These are phyloP conservation scores for Hypoxylon perforatum DNA, from an alignment of 495 filamentous ascomycete species.

Conservation along the genomic window DNA sequence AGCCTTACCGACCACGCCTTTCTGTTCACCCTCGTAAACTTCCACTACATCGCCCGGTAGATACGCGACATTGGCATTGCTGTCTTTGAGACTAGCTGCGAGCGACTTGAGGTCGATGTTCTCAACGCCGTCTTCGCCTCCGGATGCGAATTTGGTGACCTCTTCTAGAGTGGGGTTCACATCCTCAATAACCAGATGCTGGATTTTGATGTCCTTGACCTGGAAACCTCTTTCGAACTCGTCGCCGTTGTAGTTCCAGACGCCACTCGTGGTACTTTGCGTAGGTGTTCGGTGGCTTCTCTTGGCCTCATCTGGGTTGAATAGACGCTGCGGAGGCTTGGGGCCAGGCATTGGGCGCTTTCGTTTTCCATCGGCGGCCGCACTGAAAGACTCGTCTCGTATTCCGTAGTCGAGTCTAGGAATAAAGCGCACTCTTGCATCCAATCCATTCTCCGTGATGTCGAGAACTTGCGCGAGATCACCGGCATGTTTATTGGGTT, in stretches of 20 bases:
- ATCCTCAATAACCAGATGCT: conserved; percentile 81
- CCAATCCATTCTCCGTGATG: conserved; percentile 90
- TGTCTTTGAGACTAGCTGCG: conserved; percentile 84
- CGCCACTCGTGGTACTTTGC: neutral
- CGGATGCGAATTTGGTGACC: conserved; percentile 90
- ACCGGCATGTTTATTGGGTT: conserved; percentile 80
- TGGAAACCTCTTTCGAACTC: conserved; percentile 93
- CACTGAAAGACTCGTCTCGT: conserved; percentile 72
- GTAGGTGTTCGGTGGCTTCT: conserved; percentile 72
- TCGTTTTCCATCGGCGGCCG: conserved; percentile 74
- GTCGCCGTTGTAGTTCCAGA: conserved; percentile 83
- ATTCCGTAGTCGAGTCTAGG: conserved; percentile 92
- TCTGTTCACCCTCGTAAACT: conserved; percentile 95
- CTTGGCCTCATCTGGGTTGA: conserved; percentile 95
- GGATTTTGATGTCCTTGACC: conserved; percentile 92
- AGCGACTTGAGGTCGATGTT: conserved; percentile 92
- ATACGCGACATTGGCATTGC: conserved; percentile 79
- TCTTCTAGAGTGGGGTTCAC: conserved; percentile 96
- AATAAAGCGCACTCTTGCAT: conserved; percentile 85
- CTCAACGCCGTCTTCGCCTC: conserved; percentile 89
- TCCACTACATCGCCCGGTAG: conserved; percentile 93
- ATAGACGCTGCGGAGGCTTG: conserved; percentile 89
- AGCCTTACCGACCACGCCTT: conserved; percentile 85
- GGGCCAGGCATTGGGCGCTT: conserved; percentile 74
- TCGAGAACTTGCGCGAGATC: conserved; percentile 95